Evolutionary conservation across 2,329 filamentous ascomycete species (phyloP).

Genomic region (Nothopassalora personata): DNA sequence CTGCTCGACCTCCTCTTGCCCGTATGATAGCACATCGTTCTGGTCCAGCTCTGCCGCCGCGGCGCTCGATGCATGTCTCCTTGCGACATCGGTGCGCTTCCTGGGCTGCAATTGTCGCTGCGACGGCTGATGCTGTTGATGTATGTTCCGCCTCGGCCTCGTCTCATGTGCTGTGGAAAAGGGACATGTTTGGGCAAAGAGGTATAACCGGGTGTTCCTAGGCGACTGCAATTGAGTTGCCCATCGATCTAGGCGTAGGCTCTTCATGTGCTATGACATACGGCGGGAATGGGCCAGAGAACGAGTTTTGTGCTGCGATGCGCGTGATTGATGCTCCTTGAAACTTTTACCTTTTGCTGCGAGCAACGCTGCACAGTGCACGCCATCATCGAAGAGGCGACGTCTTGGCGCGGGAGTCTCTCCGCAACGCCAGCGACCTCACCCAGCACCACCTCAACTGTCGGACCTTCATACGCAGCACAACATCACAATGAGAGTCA

Average conservation of each 20-base stretch:
- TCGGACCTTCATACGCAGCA: not conserved
- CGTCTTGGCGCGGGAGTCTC: not conserved
- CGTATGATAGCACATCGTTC: constrained; percentile 25
- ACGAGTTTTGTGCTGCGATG: not conserved
- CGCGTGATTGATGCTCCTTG: constrained; percentile 8
- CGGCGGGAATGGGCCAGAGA: constrained; percentile 1
- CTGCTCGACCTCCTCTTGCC: constrained; percentile 22
- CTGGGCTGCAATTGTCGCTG: constrained; percentile 18
- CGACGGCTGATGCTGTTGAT: constrained; percentile 14
- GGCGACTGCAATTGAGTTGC: constrained; percentile 55
- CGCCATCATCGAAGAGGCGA: constrained; percentile 3
- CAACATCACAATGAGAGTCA: constrained; percentile 26
- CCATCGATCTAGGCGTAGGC: constrained; percentile 55
- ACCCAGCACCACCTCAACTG: constrained; percentile 11
- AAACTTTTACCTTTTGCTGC: constrained; percentile 4
- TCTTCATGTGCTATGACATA: constrained; percentile 31
- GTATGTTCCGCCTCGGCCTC: constrained; percentile 15
- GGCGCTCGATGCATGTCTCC: constrained; percentile 19
- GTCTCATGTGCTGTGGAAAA: constrained; percentile 16
- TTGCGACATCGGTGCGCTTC: not conserved
- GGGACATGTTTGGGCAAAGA: constrained; percentile 19
- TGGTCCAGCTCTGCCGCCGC: constrained; percentile 21
- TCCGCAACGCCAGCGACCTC: constrained; percentile 12
- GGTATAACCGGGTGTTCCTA: constrained; percentile 42
- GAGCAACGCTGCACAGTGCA: not conserved